Evolutionary conservation across 2,329 filamentous ascomycete species (phyloP).

Genomic region (Monosporascus cannonballus): DNA sequence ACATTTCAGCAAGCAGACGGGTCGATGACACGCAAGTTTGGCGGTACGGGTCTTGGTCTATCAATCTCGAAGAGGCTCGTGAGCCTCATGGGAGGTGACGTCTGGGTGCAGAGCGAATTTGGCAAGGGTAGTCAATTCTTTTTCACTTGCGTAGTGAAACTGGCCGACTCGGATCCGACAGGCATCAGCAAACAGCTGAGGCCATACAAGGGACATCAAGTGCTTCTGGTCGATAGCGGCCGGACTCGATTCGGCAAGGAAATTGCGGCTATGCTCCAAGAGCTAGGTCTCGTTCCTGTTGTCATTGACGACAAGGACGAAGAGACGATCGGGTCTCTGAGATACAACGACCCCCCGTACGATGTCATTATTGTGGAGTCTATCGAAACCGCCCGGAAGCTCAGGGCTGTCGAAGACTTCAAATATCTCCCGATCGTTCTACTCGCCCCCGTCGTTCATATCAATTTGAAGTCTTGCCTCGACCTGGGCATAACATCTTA

Average conservation of each 20-base stretch:
- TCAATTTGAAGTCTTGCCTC: constrained; percentile 86
- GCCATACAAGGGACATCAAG: constrained; percentile 88
- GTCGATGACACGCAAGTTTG: constrained; percentile 92
- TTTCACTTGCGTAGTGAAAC: constrained; percentile 88
- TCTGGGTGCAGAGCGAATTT: constrained; percentile 92
- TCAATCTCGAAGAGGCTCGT: constrained; percentile 95
- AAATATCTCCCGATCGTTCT: constrained; percentile 97
- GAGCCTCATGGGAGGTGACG: constrained; percentile 91
- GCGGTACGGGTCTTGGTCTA: constrained; percentile 85
- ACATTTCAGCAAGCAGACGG: constrained; percentile 98
- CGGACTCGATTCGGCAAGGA: constrained; percentile 70
- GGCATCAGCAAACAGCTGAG: constrained; percentile 77
- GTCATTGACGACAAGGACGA: constrained; percentile 66
- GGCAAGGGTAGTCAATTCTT: constrained; percentile 91
- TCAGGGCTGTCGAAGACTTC: constrained; percentile 87
- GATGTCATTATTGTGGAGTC: constrained; percentile 96
- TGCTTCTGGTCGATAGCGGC: constrained; percentile 91
- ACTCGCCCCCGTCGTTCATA: constrained; percentile 79
- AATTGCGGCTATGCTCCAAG: constrained; percentile 70
- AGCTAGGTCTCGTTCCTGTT: constrained; percentile 73
- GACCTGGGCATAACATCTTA: constrained; percentile 98
- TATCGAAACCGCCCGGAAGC: constrained; percentile 77
- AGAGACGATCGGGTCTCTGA: constrained; percentile 54
- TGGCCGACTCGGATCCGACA: constrained; percentile 72
- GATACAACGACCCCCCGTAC: constrained; percentile 61